Percentiles rank a stretch among this genome's conserved stretches.
Evolutionary conservation across 2,329 filamentous ascomycete genomes (phyloP).

Genomic region (Beauveria sp.): DNA sequence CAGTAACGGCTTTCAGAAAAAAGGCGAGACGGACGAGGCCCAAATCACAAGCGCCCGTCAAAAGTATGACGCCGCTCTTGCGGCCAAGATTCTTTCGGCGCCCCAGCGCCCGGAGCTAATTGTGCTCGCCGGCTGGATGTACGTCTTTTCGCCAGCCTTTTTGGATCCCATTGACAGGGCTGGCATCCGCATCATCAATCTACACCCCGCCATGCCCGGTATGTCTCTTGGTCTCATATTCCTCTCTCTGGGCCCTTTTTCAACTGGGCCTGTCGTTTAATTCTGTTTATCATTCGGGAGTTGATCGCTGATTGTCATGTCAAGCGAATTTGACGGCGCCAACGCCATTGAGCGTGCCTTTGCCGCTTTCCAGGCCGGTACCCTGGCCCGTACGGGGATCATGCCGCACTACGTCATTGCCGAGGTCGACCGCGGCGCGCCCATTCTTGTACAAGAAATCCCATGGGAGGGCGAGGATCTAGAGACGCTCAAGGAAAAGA

Average conservation of each 20-base stretch:
- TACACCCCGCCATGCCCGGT: constrained; percentile 52
- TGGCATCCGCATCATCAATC: constrained; percentile 66
- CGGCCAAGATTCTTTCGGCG: constrained; percentile 50
- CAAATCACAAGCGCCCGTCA: constrained; percentile 50
- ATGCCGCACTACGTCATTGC: constrained; percentile 83
- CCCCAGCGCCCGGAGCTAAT: constrained; percentile 61
- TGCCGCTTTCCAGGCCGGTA: constrained; percentile 57
- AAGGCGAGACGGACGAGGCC: constrained; percentile 53
- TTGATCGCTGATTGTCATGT: too few relatives aligned
- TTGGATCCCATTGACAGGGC: constrained; percentile 57
- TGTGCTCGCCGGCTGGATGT: constrained; percentile 82
- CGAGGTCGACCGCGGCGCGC: constrained; percentile 72
- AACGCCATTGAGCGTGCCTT: constrained; percentile 72
- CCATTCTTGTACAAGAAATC: constrained; percentile 65
- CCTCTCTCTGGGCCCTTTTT: too few relatives aligned
- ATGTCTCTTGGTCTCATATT: too few relatives aligned
- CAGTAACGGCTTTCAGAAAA: constrained; percentile 55
- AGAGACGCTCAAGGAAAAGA: constrained; percentile 59
- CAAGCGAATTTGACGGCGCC: constrained; percentile 64
- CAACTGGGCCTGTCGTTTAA: too few relatives aligned
- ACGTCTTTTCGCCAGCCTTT: constrained; percentile 66
- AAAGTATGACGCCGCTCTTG: constrained; percentile 69
- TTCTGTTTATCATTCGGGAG: too few relatives aligned
- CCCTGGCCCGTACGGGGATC: constrained; percentile 67
- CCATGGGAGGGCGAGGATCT: constrained; percentile 57